Base-by-base conservation (phyloP, 305 asterid species). In the Rubia tinctorum region DNA sequence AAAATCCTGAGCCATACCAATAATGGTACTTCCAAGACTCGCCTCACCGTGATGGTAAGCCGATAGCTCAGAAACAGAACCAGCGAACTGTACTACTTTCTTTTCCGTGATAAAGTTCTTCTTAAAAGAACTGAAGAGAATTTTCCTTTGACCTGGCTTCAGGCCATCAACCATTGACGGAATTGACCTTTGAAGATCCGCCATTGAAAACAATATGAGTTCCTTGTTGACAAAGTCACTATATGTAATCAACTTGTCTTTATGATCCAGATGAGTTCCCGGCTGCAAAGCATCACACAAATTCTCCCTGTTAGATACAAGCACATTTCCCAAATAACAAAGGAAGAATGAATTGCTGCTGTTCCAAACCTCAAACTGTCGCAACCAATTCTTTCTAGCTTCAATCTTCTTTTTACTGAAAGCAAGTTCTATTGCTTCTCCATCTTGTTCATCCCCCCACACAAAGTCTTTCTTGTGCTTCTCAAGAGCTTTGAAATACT, bases 11-110 rank as follows among this genome's bases (percentile, higher is more conserved):
- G 97, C 96, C 97, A 93, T 87, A 70, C 96, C 99, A 81, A 92
- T 88, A 8, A 95, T 92, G 79, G 99, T 90, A 77, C 96, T 71
- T 67, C 90, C 92, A 78, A 92, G 95, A 81, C 99, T 95, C 78
- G 85, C 91, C 83, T 92, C 99, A 68, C 98, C 99, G 73, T 95
- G 98, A 83, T 92, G 99, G 78, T 95, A 95, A 55, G 99, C 99
- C 27, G 99, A 89, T 77, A 92, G 98, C 77, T 95, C 97, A 18
- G 99, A 92, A 64, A 92, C 98, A 82, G 89, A 95, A 80, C 97
- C 98, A 56, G 96, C 87, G 83, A 95, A 95, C 73, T 92, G 98
- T 27, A 95, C 89, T 73, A 95, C 91, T 84, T 92, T 95, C 42
- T 89, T 89, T 82, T 90, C 98, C 87, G 84, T 89, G 23, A 86